Conservation (phyloP, 176 grass and related monocot species). For the Juncus inflexus region DNA sequence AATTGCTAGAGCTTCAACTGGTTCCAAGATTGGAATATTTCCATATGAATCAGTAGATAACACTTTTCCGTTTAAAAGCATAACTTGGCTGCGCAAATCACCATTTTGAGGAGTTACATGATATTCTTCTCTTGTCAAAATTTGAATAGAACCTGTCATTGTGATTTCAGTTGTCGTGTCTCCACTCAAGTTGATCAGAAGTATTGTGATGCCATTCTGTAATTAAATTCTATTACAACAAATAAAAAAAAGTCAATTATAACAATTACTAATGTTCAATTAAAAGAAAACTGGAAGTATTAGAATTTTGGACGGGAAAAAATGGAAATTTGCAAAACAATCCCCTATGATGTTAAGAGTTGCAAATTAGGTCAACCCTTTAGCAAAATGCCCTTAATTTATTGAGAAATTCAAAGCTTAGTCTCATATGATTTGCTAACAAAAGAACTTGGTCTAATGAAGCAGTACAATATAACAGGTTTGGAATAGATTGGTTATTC, state of each 20-base stretch:
- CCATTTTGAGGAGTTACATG: conserved; percentile 47
- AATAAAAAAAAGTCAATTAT: too few species aligned
- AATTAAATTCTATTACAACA: not conserved
- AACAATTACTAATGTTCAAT: not conserved
- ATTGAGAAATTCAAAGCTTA: too few species aligned
- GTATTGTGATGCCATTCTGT: conserved; percentile 62
- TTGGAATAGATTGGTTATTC: not conserved
- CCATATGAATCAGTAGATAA: conserved; percentile 41
- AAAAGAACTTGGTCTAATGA: too few species aligned
- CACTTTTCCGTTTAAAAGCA: conserved; percentile 59
- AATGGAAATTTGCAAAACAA: too few species aligned
- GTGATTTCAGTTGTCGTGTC: conserved; percentile 40
- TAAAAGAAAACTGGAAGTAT: not conserved
- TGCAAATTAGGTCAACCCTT: too few species aligned
- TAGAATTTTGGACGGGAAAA: not conserved
- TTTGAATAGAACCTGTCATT: not conserved
- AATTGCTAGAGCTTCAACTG: conserved; percentile 25
- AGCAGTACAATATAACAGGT: too few species aligned
- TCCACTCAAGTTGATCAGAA: conserved; percentile 71
- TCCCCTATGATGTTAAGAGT: too few species aligned
- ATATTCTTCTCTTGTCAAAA: conserved; percentile 52
- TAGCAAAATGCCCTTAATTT: too few species aligned
- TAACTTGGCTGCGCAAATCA: conserved; percentile 53
- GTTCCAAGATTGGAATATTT: conserved; percentile 43
- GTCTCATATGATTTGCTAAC: too few species aligned